These are phyloP conservation scores for Ophiorrhiza pumila DNA, from an alignment of 257 asterid species.

Conservation along the genomic window DNA sequence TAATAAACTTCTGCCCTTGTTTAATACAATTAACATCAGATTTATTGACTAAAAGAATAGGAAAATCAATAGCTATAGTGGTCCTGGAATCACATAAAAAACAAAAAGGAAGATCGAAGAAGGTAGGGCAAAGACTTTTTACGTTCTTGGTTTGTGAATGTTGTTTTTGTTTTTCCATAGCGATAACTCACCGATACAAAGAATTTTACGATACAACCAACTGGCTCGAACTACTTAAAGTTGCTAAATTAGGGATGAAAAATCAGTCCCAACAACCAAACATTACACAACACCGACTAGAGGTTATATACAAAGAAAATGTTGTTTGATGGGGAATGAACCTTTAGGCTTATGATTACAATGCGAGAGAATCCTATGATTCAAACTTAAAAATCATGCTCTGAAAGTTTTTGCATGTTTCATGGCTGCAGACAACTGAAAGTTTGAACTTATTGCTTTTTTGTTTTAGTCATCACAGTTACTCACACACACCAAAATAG, in stretches of 20 bases:
- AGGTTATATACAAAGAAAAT: no score
- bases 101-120: background rate
- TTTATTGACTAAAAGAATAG: background rate
- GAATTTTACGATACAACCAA: no score
- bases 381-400: conserved; percentile 8
- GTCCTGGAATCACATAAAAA: background rate
- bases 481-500: no score
- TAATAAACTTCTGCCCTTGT: background rate
- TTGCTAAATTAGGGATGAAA: no score
- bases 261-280: no score
- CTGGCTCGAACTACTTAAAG: no score
- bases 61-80: background rate
- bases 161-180: no score
- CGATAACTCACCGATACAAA: no score
- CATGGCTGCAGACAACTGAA: conserved; percentile 11
- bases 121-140: background rate
- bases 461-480: no score
- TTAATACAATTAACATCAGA: background rate
- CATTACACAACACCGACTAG: no score
- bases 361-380: conserved; percentile 28
- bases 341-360: background rate
- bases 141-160: no score
- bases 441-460: conserved; percentile 1
- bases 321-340: background rate
- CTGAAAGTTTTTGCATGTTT: background rate